Evolutionary conservation across 352 stramenopile genomes (phyloP), one percentile per base, ranked within the genome.

Genomic region (Achlya hypogyna): DNA sequence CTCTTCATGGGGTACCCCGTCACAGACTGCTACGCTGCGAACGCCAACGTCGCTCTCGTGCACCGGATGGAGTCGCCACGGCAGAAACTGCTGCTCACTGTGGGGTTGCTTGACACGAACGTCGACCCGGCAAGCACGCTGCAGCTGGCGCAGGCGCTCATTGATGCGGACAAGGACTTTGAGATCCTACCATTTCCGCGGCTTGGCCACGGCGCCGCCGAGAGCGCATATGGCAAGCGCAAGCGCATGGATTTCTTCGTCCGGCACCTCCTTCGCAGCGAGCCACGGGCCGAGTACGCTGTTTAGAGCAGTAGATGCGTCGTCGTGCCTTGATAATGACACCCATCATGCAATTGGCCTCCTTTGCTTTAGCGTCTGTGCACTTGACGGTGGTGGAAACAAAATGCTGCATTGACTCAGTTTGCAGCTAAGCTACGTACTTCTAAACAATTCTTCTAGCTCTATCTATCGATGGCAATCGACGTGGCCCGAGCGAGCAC

Each of bases 401-500:
- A n/a, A n/a, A n/a, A n/a, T n/a, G n/a, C n/a, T n/a, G n/a, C n/a
- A n/a, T n/a, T n/a, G n/a, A n/a, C n/a, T n/a, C n/a, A n/a, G n/a
- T n/a, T n/a, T n/a, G n/a, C n/a, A n/a, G n/a, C n/a, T n/a, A n/a
- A n/a, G n/a, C n/a, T n/a, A n/a, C n/a, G n/a, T n/a, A n/a, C n/a
- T n/a, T n/a, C n/a, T n/a, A n/a, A n/a, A n/a, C n/a, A n/a, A n/a
- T n/a, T n/a, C n/a, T n/a, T n/a, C n/a, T n/a, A n/a, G n/a, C n/a
- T 56, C 31, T 56, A 56, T 56, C 49, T 10, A 35, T 56, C 49
- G 49, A 56, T n/a, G 49, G 49, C 49, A 10, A 66, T 66, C 20
- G 59, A 53, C 27, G 34, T 66, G 22, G 31, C 22, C 5, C 59
- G 59, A 0, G 59, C 35, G 28, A 88, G 71, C 34, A 81, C 66